Evolutionary conservation across 495 filamentous ascomycete species (phyloP).

Genomic region (Lasiosphaeris hirsuta): DNA sequence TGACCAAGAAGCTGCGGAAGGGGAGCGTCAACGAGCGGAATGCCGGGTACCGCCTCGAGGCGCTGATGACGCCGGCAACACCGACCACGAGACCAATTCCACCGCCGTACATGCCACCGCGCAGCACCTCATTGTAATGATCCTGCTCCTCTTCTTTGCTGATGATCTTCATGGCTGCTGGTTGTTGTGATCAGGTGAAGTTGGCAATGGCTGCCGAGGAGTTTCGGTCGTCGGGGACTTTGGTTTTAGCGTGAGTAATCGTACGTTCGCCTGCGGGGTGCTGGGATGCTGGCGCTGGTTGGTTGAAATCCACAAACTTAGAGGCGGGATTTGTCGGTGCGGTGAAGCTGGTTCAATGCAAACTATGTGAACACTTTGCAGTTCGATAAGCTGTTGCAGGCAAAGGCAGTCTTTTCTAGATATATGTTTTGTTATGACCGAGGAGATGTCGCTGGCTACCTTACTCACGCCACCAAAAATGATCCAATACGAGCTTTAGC

Average conservation of each 20-base stretch:
- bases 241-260: background rate
- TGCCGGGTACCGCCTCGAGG: slow-evolving; percentile 60
- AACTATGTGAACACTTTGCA: too few relatives aligned
- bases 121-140: slow-evolving; percentile 63
- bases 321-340: too few relatives aligned
- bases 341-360: too few relatives aligned
- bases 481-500: too few relatives aligned
- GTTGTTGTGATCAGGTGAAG: background rate
- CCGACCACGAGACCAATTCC: slow-evolving; percentile 62
- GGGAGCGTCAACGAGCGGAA: slow-evolving; percentile 80
- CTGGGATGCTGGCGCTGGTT: too few relatives aligned
- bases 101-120: slow-evolving; percentile 72
- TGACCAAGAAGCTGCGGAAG: slow-evolving; percentile 87
- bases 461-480: too few relatives aligned
- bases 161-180: slow-evolving; percentile 78
- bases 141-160: slow-evolving; percentile 84
- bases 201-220: background rate
- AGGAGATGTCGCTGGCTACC: too few relatives aligned
- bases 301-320: too few relatives aligned
- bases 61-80: slow-evolving; percentile 58
- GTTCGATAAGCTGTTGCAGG: too few relatives aligned
- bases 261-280: too few relatives aligned
- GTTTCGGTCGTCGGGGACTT: background rate
- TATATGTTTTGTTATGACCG: too few relatives aligned
- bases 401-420: too few relatives aligned